phyloP scores from a whole-genome alignment of 306 rosid genomes.

The Begonia fuchsioides region DNA sequence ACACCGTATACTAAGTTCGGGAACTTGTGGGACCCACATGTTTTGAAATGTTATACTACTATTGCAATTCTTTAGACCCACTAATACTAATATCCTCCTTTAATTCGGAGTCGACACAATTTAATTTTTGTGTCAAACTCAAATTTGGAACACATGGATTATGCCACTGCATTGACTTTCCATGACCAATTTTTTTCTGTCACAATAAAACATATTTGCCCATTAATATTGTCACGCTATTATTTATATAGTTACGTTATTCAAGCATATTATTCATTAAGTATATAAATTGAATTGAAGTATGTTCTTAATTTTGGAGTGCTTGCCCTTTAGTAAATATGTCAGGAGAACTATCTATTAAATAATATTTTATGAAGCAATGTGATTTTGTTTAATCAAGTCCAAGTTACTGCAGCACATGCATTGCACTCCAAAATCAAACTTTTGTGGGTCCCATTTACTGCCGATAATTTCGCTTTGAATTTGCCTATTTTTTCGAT shows the following conservation, averaged over 20 bases:
- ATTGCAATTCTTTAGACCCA: no score
- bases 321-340: background rate
- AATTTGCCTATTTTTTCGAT: background rate
- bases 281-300: background rate
- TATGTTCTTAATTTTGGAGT: background rate
- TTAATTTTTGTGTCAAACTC: no score
- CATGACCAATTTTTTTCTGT: no score
- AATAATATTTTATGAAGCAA: background rate
- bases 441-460: slow-evolving; percentile 1
- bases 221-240: no score
- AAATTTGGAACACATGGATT: no score
- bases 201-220: no score
- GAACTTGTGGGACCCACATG: background rate
- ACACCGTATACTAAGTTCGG: background rate
- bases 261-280: background rate
- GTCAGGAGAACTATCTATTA: background rate
- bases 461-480: background rate
- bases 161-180: no score
- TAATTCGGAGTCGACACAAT: no score
- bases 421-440: slow-evolving; percentile 14
- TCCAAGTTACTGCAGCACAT: slow-evolving; percentile 11
- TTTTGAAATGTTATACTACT: no score
- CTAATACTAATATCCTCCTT: no score
- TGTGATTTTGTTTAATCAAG: background rate
- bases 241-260: background rate